phyloP scores from a whole-genome alignment of 257 asterid genomes.

The Nicotiana attenuata region DNA sequence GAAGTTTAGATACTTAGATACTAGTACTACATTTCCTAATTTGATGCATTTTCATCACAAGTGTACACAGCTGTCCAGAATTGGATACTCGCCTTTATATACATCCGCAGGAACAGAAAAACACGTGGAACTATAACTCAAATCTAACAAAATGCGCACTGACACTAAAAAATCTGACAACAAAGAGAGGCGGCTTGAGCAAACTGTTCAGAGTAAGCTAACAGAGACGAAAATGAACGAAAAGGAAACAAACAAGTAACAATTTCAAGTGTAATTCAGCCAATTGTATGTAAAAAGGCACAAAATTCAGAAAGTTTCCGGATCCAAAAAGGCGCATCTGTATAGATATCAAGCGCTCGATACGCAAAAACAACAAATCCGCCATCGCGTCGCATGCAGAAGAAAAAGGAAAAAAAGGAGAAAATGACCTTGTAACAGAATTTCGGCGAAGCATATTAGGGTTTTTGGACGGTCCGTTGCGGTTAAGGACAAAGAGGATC shows the following conservation, averaged over 20 bases:
- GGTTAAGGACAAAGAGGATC: not conserved
- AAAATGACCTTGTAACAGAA: not conserved
- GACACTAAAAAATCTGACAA: not conserved
- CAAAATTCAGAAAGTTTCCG: not conserved
- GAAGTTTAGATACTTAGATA: not conserved
- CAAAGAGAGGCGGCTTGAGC: not conserved
- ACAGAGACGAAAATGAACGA: conserved; percentile 10
- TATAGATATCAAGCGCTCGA: not conserved
- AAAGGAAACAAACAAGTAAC: not conserved
- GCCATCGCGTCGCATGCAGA: not conserved
- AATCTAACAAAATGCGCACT: not conserved
- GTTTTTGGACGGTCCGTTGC: not conserved
- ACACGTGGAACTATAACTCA: not conserved
- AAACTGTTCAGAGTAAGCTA: not conserved
- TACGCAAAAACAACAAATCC: not conserved
- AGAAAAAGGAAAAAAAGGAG: not conserved
- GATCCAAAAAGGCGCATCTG: not conserved
- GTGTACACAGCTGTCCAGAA: conserved; percentile 8
- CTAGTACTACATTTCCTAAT: not conserved
- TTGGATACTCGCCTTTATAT: not conserved
- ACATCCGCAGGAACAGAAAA: not conserved
- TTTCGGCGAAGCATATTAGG: not conserved
- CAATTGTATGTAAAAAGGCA: not conserved
- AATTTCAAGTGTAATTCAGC: not conserved
- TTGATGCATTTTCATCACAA: not conserved